phyloP scores from a whole-genome alignment of 169 alveolate species.

The Toxoplasma gondii region DNA sequence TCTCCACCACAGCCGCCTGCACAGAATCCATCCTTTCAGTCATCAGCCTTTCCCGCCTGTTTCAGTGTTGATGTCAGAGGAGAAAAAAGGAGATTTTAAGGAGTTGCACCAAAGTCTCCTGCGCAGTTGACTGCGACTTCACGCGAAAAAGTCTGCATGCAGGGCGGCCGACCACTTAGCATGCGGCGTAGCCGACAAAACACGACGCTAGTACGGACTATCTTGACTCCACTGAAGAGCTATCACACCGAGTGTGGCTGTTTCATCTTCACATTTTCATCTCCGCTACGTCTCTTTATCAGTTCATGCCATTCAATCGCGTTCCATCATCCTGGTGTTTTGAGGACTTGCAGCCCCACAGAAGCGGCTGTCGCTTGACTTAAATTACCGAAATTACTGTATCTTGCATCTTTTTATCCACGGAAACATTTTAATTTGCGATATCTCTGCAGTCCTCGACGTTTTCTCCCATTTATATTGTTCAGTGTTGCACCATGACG shows the following conservation, averaged over 20 bases:
- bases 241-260: neutral
- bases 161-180: neutral
- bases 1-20: conserved; percentile 70
- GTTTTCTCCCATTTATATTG: too few species aligned
- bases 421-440: neutral
- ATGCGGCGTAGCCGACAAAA: neutral
- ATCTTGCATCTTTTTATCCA: neutral
- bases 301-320: too few species aligned
- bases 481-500: neutral
- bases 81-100: neutral
- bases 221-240: too few species aligned
- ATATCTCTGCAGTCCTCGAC: neutral
- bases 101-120: neutral
- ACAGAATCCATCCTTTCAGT: conserved; percentile 54
- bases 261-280: neutral
- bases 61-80: neutral
- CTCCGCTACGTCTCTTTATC: neutral
- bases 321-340: neutral
- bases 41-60: neutral
- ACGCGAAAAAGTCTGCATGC: neutral
- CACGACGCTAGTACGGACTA: too few species aligned
- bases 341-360: neutral
- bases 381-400: neutral
- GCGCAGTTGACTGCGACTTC: neutral
- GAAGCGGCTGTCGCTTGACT: neutral